phyloP scores from a whole-genome alignment of 345 rosid genomes.

The Salix dunnii region DNA sequence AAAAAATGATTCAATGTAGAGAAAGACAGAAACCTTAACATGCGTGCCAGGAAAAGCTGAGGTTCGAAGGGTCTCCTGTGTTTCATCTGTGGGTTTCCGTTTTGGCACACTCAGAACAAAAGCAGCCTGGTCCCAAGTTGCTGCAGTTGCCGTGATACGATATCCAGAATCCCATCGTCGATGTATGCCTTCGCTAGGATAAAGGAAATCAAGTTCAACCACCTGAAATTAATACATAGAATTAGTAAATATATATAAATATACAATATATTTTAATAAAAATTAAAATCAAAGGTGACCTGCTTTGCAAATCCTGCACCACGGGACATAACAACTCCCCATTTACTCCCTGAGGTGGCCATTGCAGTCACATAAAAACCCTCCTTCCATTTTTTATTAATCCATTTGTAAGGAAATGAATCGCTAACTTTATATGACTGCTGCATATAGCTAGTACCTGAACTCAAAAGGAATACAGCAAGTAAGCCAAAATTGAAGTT shows the following conservation, averaged over 20 bases:
- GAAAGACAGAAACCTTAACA: slow-evolving; percentile 61
- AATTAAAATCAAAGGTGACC: slow-evolving; percentile 36
- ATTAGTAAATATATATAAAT: background rate
- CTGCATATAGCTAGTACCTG: slow-evolving; percentile 77
- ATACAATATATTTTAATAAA: background rate
- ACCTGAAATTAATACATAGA: slow-evolving; percentile 41
- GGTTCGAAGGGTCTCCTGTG: slow-evolving; percentile 94
- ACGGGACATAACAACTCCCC: slow-evolving; percentile 97
- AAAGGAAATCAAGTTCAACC: slow-evolving; percentile 92
- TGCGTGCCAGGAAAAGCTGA: slow-evolving; percentile 82
- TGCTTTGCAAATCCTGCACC: slow-evolving; percentile 79
- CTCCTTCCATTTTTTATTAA: slow-evolving; percentile 96
- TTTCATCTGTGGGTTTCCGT: slow-evolving; percentile 72
- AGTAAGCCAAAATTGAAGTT: background rate
- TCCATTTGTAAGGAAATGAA: slow-evolving; percentile 92
- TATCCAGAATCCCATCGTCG: slow-evolving; percentile 81
- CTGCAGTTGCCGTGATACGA: slow-evolving; percentile 92
- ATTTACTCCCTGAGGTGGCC: slow-evolving; percentile 91
- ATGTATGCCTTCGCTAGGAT: slow-evolving; percentile 97
- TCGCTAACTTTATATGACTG: slow-evolving; percentile 97
- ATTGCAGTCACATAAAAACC: slow-evolving; percentile 86
- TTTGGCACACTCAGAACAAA: slow-evolving; percentile 75
- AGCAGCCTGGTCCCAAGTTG: slow-evolving; percentile 95
- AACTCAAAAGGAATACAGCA: background rate
- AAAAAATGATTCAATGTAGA: background rate